Evolutionary conservation across 768 basidiomycete species (phyloP).

Genomic region (Hypsizygus marmoreus): DNA sequence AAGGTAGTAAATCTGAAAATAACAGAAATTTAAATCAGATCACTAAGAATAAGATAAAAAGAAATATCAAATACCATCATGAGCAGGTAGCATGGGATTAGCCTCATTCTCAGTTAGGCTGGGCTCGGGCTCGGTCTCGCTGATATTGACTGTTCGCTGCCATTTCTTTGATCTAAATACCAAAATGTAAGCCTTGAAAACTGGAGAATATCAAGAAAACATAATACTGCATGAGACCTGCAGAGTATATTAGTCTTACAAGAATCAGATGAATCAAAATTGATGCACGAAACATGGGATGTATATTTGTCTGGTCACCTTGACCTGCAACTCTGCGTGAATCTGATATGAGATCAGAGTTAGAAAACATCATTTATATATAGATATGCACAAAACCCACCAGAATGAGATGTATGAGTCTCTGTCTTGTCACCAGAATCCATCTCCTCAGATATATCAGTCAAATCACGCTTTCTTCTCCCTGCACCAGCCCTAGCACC

Average conservation of each 20-base stretch:
- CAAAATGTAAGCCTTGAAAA: background rate
- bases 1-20: no score
- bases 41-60: background rate
- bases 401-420: background rate
- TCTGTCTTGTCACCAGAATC: background rate
- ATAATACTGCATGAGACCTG: background rate
- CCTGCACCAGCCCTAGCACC: conserved; percentile 13
- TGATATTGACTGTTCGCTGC: no score
- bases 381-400: no score
- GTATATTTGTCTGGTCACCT: background rate
- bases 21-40: no score
- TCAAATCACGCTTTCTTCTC: conserved; percentile 1
- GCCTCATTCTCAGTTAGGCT: no score
- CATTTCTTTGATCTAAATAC: background rate
- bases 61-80: background rate
- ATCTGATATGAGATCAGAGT: no score
- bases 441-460: no score
- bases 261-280: background rate
- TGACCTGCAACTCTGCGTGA: background rate
- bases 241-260: background rate
- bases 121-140: no score
- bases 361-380: no score
- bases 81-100: no score
- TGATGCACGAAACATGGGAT: background rate
- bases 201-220: background rate